Conservation (phyloP, 208 protist species). For the Leishmania guyanensis region DNA sequence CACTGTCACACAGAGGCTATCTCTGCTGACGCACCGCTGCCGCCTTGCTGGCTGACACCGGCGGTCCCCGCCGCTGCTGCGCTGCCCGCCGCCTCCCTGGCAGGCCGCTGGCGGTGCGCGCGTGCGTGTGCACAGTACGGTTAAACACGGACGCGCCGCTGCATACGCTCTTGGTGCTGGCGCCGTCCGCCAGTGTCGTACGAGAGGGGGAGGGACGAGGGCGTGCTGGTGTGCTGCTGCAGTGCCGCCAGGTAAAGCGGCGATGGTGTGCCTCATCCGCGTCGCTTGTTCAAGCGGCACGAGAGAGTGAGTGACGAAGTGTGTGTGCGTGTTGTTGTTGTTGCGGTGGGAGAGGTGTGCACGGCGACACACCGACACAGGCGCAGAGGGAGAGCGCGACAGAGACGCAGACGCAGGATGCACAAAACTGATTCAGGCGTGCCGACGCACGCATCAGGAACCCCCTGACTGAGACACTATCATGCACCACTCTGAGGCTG, state of each 20-base stretch:
- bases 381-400: background rate
- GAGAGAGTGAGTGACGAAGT: slow-evolving; percentile 5
- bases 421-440: slow-evolving; percentile 24
- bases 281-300: slow-evolving; percentile 25
- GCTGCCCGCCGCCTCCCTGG: background rate
- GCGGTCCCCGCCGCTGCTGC: background rate
- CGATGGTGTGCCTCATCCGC: slow-evolving; percentile 19
- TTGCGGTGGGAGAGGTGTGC: background rate
- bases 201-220: slow-evolving; percentile 5
- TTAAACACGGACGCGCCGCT: slow-evolving; percentile 30
- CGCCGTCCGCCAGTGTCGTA: slow-evolving; percentile 30
- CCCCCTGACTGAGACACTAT: slow-evolving; percentile 14
- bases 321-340: background rate
- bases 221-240: slow-evolving; percentile 4
- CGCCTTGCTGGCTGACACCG: background rate
- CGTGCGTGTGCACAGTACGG: slow-evolving; percentile 9
- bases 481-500: slow-evolving; percentile 13
- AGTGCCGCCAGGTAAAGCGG: slow-evolving; percentile 28
- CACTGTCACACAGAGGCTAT: slow-evolving; percentile 17
- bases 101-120: background rate
- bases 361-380: background rate
- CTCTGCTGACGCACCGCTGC: background rate
- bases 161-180: slow-evolving; percentile 20
- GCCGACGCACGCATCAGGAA: slow-evolving; percentile 15
- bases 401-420: slow-evolving; percentile 16